A percentile compares a stretch with the other conserved stretches of the same genome.
Evolutionary conservation across 208 protist genomes (phyloP).

Genomic region (Leishmania martiniquensis): DNA sequence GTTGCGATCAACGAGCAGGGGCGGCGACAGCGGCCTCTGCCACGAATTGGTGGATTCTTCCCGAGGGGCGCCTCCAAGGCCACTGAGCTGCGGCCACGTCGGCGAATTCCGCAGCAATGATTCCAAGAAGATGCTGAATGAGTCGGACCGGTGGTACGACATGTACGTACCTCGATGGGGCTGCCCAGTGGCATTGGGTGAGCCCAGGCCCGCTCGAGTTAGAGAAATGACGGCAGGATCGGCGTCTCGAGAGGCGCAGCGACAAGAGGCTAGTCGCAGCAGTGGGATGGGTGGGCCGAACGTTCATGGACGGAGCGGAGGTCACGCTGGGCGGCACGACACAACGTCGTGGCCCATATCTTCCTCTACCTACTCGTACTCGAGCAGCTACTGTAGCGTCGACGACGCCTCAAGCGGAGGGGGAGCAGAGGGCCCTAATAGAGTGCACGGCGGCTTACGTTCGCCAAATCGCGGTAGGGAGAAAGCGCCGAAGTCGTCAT

Average conservation of each 20-base stretch:
- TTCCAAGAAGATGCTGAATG: neutral
- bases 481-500: neutral
- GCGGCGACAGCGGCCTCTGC: neutral
- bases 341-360: conserved; percentile 15
- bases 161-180: neutral
- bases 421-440: neutral
- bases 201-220: neutral
- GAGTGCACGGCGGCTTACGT: neutral
- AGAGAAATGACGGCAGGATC: neutral
- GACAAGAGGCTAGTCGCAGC: neutral
- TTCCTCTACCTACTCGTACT: conserved; percentile 35
- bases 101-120: neutral
- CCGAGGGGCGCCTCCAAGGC: neutral
- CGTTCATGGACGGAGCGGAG: neutral
- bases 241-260: neutral
- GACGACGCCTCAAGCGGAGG: neutral
- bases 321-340: neutral
- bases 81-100: conserved; percentile 16
- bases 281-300: neutral
- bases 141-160: neutral
- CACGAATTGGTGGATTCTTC: neutral
- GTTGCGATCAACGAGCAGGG: neutral
- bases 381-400: conserved; percentile 6
- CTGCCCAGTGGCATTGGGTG: neutral
- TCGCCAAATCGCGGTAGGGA: neutral